Conservation (phyloP, 1,139 yeast species). For the Blastobotrys buckinghamii region DNA sequence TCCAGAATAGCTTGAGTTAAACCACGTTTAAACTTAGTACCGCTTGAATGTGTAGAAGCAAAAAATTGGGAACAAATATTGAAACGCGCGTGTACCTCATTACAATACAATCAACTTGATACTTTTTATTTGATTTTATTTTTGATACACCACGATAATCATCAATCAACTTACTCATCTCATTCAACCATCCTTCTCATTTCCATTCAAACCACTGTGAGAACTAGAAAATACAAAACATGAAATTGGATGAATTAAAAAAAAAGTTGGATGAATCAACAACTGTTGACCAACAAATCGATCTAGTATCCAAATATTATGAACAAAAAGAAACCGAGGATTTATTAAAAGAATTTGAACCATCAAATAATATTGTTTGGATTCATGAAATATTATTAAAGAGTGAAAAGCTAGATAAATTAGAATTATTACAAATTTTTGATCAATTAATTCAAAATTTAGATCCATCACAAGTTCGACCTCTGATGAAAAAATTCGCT, state of each 20-base stretch:
- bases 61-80: no score
- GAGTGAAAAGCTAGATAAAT: neutral
- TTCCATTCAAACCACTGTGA: no score
- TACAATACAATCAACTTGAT: no score
- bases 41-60: no score
- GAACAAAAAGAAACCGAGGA: neutral
- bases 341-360: neutral
- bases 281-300: neutral
- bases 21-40: no score
- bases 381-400: neutral
- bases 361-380: slow-evolving; percentile 7
- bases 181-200: no score
- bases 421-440: neutral
- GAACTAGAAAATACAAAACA: no score
- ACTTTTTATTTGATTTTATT: no score
- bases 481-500: neutral
- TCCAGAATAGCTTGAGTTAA: no score
- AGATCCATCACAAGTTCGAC: neutral
- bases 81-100: no score
- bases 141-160: no score
- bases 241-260: neutral
- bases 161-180: no score
- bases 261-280: neutral
- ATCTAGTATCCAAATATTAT: neutral
- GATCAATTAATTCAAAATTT: neutral